Percentiles rank a stretch among this genome's conserved stretches.
Evolutionary conservation across 176 grass and related monocot species (phyloP).

Genomic region (Stipa capillata): DNA sequence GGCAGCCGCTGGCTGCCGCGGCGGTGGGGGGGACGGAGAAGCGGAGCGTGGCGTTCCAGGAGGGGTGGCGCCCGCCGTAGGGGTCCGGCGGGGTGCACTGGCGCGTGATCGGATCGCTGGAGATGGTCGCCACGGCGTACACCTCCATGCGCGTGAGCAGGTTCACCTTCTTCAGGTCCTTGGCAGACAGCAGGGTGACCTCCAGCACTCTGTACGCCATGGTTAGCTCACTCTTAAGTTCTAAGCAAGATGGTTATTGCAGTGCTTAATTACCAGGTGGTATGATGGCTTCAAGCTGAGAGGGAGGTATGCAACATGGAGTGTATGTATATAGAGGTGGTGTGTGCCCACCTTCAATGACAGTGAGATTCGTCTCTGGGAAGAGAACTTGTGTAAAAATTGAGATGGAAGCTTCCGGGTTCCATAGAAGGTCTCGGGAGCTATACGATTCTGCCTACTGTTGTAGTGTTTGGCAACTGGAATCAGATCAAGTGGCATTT

Average conservation of each 20-base stretch:
- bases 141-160: conserved; percentile 55
- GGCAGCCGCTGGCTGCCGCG: conserved; percentile 12
- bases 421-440: no score
- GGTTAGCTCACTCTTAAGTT: neutral
- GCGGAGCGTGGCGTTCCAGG: conserved; percentile 55
- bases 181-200: conserved; percentile 52
- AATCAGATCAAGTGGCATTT: no score
- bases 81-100: conserved; percentile 55
- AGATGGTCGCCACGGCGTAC: conserved; percentile 55
- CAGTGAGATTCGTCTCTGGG: neutral
- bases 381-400: no score
- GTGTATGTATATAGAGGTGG: conserved; percentile 30
- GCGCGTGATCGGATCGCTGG: conserved; percentile 23
- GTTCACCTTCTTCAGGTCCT: conserved; percentile 67
- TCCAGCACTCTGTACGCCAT: conserved; percentile 66
- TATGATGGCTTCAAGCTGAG: neutral
- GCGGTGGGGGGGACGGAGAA: conserved; percentile 37
- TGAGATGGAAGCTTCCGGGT: no score
- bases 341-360: neutral
- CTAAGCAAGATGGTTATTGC: neutral
- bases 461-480: neutral
- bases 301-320: neutral
- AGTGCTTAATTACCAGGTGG: neutral
- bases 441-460: neutral
- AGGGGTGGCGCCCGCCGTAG: conserved; percentile 47